Base-by-base conservation (phyloP, 805 yeast species). In the Soucietia sequanensis region DNA sequence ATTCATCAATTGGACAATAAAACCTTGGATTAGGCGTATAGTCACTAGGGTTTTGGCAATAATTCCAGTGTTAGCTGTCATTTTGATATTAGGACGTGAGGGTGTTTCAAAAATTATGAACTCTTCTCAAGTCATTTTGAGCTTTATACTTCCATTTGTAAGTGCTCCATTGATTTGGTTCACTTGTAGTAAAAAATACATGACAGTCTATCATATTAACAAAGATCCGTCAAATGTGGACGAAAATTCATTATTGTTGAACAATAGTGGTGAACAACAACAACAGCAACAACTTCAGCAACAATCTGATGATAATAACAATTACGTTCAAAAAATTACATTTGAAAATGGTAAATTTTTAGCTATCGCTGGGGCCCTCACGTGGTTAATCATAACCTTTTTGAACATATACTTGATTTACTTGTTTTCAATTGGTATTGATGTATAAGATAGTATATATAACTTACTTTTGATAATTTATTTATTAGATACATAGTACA, bases 81-180 rank as follows among this genome's bases (percentile, higher is more conserved):
- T 67, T 22, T 35, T 53, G 9, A 47, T 58, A 9, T 45, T 66
- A 27, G 74, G 74, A 2, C 54, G 71, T 20, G 72, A 66, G 39
- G 73, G 74, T 2, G 71, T 68, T 2, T 60, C 72, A 6, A 62
- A 60, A 30, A 63, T 68, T 39, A 65, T 68, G 66, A 68, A 68
- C 46, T 56, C 68, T 3, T 66, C 72, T 6, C 74, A 68, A 39
- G 74, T 68, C 15, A 64, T 65, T 2, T 50, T 68, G 37, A 65
- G 72, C 47, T 66, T 68, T 37, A 65, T 68, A 22, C 54, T 68
- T 16, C 74, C 74, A 0, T 49, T 66, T 12, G 71, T 66, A 1
- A 61, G 68, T 37, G 74, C 72, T 8, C 74, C 74, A 7, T 60
- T 68, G 43, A 68, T 68, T 31, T 68, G 63, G 56, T 68, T 68